These are phyloP conservation scores for Exutisphaerella laricina DNA, from an alignment of 2,329 filamentous ascomycete species.

Conservation along the genomic window DNA sequence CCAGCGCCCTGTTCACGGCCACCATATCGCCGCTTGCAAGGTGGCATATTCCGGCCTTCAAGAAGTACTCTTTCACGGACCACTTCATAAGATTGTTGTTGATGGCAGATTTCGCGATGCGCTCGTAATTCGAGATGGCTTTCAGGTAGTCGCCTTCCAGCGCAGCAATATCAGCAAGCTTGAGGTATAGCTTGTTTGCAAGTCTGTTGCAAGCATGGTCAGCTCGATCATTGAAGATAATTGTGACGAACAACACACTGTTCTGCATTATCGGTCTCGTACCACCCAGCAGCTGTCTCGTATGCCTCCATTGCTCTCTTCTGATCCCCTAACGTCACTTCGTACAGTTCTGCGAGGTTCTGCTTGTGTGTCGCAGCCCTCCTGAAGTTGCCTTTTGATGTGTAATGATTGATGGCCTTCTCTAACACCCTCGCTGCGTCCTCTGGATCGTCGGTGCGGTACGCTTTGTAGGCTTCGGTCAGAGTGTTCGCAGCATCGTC, in stretches of 20 bases:
- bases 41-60: constrained; percentile 91
- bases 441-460: constrained; percentile 76
- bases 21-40: constrained; percentile 72
- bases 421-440: constrained; percentile 77
- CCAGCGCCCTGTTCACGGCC: constrained; percentile 69
- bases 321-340: constrained; percentile 71
- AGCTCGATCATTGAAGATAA: no score
- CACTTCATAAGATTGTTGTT: constrained; percentile 91
- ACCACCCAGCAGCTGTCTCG: constrained; percentile 82
- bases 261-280: constrained; percentile 76
- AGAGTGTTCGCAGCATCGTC: constrained; percentile 87
- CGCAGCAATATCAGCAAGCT: constrained; percentile 82
- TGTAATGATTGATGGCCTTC: constrained; percentile 78
- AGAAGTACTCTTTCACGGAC: constrained; percentile 90
- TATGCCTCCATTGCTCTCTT: constrained; percentile 77
- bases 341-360: constrained; percentile 77
- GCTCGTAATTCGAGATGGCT: constrained; percentile 75
- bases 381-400: constrained; percentile 81
- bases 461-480: constrained; percentile 91
- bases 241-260: no score
- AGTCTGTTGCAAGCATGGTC: constrained; percentile 49
- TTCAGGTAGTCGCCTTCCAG: constrained; percentile 79
- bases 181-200: constrained; percentile 89
- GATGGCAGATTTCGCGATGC: constrained; percentile 68
- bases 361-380: constrained; percentile 88